These are phyloP conservation scores for Thoreauomyces humboldtii DNA, from an alignment of 192 early-diverging fungal genomes.

Conservation along the genomic window DNA sequence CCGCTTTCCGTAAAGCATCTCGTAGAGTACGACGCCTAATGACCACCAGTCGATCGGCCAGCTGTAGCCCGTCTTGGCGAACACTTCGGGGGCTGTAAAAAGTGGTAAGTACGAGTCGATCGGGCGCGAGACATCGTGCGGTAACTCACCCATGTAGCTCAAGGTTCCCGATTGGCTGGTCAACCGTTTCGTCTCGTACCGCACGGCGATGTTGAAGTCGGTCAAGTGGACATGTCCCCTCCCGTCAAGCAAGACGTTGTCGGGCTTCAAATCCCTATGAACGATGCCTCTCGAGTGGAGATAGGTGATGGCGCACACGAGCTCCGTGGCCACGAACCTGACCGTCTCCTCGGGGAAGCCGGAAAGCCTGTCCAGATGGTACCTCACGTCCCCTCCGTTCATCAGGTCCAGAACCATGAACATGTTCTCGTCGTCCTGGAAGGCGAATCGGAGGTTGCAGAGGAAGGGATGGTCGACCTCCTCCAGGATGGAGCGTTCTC, in stretches of 20 bases:
- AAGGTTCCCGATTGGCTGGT: conserved; percentile 86
- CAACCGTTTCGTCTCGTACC: conserved; percentile 34
- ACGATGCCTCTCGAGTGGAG: conserved; percentile 46
- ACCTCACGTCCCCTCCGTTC: conserved; percentile 59
- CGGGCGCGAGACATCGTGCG: not conserved
- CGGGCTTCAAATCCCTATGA: conserved; percentile 50
- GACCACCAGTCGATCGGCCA: conserved; percentile 94
- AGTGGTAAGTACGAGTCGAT: not conserved
- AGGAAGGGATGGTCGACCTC: conserved; percentile 83
- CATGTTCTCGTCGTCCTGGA: conserved; percentile 63
- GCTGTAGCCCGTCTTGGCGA: conserved; percentile 64
- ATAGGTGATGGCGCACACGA: conserved; percentile 41
- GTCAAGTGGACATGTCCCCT: conserved; percentile 50
- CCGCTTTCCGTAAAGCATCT: conserved; percentile 65
- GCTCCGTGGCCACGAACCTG: conserved; percentile 43
- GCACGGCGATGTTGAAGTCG: conserved; percentile 61
- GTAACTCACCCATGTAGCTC: conserved; percentile 76
- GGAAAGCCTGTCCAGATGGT: conserved; percentile 43
- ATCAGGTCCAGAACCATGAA: conserved; percentile 65
- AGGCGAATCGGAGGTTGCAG: conserved; percentile 64
- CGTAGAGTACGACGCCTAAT: conserved; percentile 85
- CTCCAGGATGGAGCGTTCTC: conserved; percentile 86
- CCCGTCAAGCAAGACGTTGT: conserved; percentile 48
- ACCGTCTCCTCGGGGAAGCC: conserved; percentile 43
- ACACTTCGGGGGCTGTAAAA: conserved; percentile 41